Base-by-base conservation (phyloP, 768 basidiomycete species). In the Rhodocollybia butyracea region DNA sequence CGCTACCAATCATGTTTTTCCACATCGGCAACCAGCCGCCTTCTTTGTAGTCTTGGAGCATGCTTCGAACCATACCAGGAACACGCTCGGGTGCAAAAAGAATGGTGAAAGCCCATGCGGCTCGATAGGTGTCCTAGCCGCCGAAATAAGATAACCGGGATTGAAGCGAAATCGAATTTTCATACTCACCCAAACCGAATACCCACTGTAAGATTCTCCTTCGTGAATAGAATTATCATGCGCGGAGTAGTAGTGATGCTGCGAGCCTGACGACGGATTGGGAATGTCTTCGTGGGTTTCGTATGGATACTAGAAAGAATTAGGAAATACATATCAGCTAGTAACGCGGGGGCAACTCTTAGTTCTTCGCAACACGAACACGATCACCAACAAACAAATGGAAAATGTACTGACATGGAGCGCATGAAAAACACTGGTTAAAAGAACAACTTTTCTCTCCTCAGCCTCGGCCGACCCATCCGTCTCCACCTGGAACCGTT, bases 11-110 rank as follows among this genome's bases (percentile, higher is more conserved):
- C 13, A 92, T 79, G 58, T 92, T 92, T 70, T 91, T 92, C 91
- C 91, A 93, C 89, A 92, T 91, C 0, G 91, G 91, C 34, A 93
- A 70, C 88, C 90, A 90, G 3, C 91, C 91, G 15, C 88, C 81
- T 83, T 89, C 79, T 57, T 76, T 68, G 60, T 84, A 94, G 64
- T 92, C 89, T 48, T 86, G 83, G 19, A 93, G 68, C 90, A 92
- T 92, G 57, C 87, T 89, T 50, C 73, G 78, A 2, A 93, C 76
- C 84, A 92, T 89, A 1, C 78, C 85, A 0, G 85, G 79, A 10
- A 91, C 71, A n/a, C 87, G 74, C 61, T 93, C 89, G 0, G 91
- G 89, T 0, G 85, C 84, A 15, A 91, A 77, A 2, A 92, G 72
- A 39, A 92, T 85, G 42, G 85, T 79, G 83, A 87, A 89, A 0